These are phyloP conservation scores for Pseudonectria foliicola DNA, from an alignment of 2,329 filamentous ascomycete genomes.

Conservation along the genomic window DNA sequence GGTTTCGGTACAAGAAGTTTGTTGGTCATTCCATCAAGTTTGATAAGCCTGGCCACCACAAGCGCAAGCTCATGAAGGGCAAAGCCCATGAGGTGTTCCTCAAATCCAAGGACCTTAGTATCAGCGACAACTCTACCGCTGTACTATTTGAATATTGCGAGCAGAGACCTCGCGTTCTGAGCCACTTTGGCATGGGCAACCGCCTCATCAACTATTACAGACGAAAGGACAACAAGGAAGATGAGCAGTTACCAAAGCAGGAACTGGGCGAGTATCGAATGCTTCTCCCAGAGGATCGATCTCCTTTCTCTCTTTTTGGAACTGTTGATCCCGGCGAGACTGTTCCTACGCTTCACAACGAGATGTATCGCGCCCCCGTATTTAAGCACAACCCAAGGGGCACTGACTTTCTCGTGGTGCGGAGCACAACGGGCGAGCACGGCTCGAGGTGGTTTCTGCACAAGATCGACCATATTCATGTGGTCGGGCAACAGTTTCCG, in stretches of 20 bases:
- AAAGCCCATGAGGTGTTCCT: slow-evolving; percentile 74
- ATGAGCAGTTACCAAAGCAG: slow-evolving; percentile 66
- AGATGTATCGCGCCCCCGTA: slow-evolving; percentile 90
- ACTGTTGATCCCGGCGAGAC: slow-evolving; percentile 87
- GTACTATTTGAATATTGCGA: slow-evolving; percentile 94
- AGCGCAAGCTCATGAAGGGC: slow-evolving; percentile 76
- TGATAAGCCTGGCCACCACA: slow-evolving; percentile 62
- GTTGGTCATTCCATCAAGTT: slow-evolving; percentile 65
- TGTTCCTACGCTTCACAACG: slow-evolving; percentile 85
- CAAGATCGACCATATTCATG: slow-evolving; percentile 83
- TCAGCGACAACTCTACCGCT: slow-evolving; percentile 82
- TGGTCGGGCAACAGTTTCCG: slow-evolving; percentile 89
- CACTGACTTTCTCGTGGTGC: slow-evolving; percentile 81
- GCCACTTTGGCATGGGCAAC: slow-evolving; percentile 96
- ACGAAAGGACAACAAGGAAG: slow-evolving; percentile 66
- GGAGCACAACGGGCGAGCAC: slow-evolving; percentile 70
- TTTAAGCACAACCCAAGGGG: slow-evolving; percentile 75
- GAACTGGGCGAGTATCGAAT: slow-evolving; percentile 87
- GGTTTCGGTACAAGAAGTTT: slow-evolving; percentile 63
- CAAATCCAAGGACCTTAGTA: slow-evolving; percentile 71
- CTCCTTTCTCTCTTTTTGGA: slow-evolving; percentile 91
- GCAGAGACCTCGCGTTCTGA: slow-evolving; percentile 83
- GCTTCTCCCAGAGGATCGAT: slow-evolving; percentile 87
- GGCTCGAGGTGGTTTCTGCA: slow-evolving; percentile 77
- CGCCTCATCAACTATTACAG: slow-evolving; percentile 96